Base-by-base conservation (phyloP, 2,329 filamentous ascomycete genomes). In the Penicillium sp. region DNA sequence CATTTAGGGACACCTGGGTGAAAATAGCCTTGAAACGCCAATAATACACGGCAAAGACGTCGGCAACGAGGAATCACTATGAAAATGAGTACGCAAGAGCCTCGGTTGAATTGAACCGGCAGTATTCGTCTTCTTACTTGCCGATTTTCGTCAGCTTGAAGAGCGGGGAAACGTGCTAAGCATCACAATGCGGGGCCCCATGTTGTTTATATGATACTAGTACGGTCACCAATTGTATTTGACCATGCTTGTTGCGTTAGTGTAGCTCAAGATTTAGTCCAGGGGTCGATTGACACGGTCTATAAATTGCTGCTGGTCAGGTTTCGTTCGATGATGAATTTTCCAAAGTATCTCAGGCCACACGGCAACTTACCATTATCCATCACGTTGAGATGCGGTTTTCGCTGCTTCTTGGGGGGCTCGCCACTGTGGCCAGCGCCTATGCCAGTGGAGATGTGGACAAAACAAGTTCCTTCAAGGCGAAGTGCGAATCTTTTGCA, bases 31-130 rank as follows among this genome's bases (percentile, higher is more conserved):
- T 7, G 7, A 48, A 48, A 48, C 45, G 11, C n/a, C 30, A 37
- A 40, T 28, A 40, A 53, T 38, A 53, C 51, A 28, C 51, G 51
- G 51, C 51, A 53, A 53, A 1, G n/a, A 28, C 14, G 26, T 10
- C 51, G 51, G 51, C 51, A 53, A 38, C 7, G 25, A 42, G 16
- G 11, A 42, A n/a, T 3, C 7, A n/a, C 19, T n/a, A 53, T 3
- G 28, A 28, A 26, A 28, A 37, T 40, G 16, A 28, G 19, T 37
- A 22, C 13, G 5, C 19, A 25, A 53, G 30, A 42, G 22, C 51
- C 51, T 53, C 51, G 51, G 51, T 40, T 5, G 8, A 25, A 53
- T 25, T 42, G 3, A 33, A 42, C 42, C 51, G 51, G 51, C 51
- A 53, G 6, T 25, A 19, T 16, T 19, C 8, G n/a, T 42, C 37